These are phyloP conservation scores for Boletus sp. DNA, from an alignment of 768 basidiomycete species.

Conservation along the genomic window DNA sequence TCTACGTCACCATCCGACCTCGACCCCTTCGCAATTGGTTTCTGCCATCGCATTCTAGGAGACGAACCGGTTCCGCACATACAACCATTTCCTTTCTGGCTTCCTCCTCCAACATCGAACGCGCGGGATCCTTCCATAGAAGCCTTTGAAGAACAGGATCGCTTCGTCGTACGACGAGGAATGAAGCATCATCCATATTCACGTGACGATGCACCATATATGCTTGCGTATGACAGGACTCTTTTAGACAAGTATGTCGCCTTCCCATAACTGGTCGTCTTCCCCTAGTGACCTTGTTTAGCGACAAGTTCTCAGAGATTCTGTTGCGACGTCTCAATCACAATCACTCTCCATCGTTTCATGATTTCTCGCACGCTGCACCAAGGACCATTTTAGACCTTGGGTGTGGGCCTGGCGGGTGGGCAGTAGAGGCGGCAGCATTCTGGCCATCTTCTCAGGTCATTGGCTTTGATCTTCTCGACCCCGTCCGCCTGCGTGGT, in stretches of 20 bases:
- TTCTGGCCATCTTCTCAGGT: slow-evolving; percentile 61
- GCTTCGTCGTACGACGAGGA: slow-evolving; percentile 26
- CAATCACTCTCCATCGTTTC: slow-evolving; percentile 59
- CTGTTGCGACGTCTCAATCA: slow-evolving; percentile 57
- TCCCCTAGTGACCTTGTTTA: slow-evolving; percentile 29
- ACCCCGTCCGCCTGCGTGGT: slow-evolving; percentile 33
- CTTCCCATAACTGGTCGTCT: not conserved
- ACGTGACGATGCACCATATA: slow-evolving; percentile 50
- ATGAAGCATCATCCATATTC: slow-evolving; percentile 59
- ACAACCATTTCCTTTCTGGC: not conserved
- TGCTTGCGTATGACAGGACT: slow-evolving; percentile 63
- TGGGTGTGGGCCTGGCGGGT: slow-evolving; percentile 72
- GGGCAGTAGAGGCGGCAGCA: slow-evolving; percentile 61
- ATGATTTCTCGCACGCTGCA: slow-evolving; percentile 45
- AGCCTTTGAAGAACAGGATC: slow-evolving; percentile 24
- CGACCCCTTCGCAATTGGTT: slow-evolving; percentile 6
- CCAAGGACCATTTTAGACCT: slow-evolving; percentile 65
- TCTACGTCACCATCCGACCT: not conserved
- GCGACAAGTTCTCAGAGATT: slow-evolving; percentile 57
- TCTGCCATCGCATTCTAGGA: not conserved
- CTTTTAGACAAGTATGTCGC: slow-evolving; percentile 55
- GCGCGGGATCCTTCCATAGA: slow-evolving; percentile 11
- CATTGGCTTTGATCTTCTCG: slow-evolving; percentile 65
- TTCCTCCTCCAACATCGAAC: not conserved
- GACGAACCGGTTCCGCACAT: not conserved